Evolutionary conservation across 148 eudicot species (phyloP), one percentile per base, ranked within the genome.

Genomic region (Euryodendron excelsum): DNA sequence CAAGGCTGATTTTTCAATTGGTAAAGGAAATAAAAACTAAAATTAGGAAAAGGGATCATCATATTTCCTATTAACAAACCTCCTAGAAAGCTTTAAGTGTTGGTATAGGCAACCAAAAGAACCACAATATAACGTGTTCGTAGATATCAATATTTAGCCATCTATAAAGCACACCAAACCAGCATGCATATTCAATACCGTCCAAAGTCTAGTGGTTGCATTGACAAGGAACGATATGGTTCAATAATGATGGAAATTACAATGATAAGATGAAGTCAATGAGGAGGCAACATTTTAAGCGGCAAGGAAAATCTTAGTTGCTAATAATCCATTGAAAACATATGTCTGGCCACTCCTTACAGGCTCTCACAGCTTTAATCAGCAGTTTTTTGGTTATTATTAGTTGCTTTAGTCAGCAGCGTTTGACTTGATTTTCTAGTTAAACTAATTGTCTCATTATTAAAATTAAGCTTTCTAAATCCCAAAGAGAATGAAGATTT

Each of bases 401-500:
- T n/a, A 25, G 27, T 60, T 28, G 37, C n/a, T n/a, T n/a, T n/a
- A n/a, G 34, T 37, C 28, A 12, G 17, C 21, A 39, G 28, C 44
- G 28, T 5, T 11, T 47, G 74, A 27, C 31, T 37, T 37, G 17
- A 39, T 36, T 36, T 30, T 23, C 34, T 59, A 44, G 27, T 7
- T n/a, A n/a, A n/a, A n/a, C n/a, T n/a, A n/a, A n/a, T 39, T 3
- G n/a, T 37, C 30, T 67, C 56, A 13, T 69, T 56, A 18, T 25
- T 36, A 27, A 69, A 44, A 5, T 27, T 10, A 21, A 47, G 50
- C 36, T 69, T 69, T 10, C 10, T n/a, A 68, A 4, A 33, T 2
- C n/a, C 3, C 39, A 52, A 69, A 77, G 12, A n/a, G 31, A 52
- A 77, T 8, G 28, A 21, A 63, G 5, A 44, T 62, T 74, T 82